Conservation (phyloP, 2,329 filamentous ascomycete genomes). For the Fusarium incarnatum region DNA sequence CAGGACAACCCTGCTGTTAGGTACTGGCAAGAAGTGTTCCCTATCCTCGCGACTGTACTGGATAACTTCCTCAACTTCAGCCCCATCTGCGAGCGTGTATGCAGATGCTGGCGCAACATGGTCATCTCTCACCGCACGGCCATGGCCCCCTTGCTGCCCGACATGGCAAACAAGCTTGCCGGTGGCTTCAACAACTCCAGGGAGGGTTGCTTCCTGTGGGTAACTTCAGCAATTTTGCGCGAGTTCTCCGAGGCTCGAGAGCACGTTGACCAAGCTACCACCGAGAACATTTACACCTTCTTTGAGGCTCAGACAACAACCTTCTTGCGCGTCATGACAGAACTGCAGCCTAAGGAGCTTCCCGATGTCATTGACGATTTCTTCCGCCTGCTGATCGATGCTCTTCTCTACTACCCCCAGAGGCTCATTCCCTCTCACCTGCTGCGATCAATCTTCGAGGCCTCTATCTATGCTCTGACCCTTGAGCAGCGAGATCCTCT, state of each 20-base stretch:
- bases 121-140: constrained; percentile 93
- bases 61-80: constrained; percentile 87
- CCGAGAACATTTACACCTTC: constrained; percentile 90
- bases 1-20: constrained; percentile 91
- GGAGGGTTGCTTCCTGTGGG: constrained; percentile 99
- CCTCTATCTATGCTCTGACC: constrained; percentile 85
- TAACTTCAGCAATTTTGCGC: constrained; percentile 91
- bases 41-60: constrained; percentile 85
- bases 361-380: constrained; percentile 94
- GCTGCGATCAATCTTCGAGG: constrained; percentile 85
- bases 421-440: constrained; percentile 83
- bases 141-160: constrained; percentile 85
- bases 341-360: constrained; percentile 78
- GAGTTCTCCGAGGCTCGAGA: constrained; percentile 95
- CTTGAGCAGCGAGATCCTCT: constrained; percentile 93
- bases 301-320: constrained; percentile 93
- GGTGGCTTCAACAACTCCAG: constrained; percentile 85
- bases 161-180: constrained; percentile 89
- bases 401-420: constrained; percentile 90
- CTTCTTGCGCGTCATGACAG: constrained; percentile 89
- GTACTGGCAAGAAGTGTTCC: constrained; percentile 95
- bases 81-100: constrained; percentile 92
- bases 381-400: constrained; percentile 91
- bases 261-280: constrained; percentile 82
- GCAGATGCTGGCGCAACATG: constrained; percentile 96